Evolutionary conservation across 2,329 filamentous ascomycete species (phyloP), one percentile per base, ranked within the genome.

Genomic region (Acrocalymma vagum): DNA sequence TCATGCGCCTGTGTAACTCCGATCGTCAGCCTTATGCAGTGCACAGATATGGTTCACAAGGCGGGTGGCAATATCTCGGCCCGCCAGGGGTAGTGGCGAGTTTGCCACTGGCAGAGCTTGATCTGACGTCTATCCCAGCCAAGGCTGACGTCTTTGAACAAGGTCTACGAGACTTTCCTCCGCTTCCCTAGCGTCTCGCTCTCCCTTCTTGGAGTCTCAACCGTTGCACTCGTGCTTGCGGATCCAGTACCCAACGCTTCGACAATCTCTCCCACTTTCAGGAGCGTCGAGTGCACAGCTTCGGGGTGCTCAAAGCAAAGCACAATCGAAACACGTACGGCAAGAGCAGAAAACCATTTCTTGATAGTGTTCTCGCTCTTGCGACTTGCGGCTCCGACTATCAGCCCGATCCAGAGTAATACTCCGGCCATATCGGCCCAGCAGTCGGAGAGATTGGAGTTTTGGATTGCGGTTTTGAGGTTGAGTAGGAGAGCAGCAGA

Each of bases 191-290:
- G n/a, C n/a, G 3, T 30, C 42, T 14, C 14, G 21, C 22, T 77
- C 24, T 74, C 71, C 30, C 64, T 31, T 27, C 55, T 42, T 76
- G 77, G 39, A 75, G 63, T 18, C 64, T 48, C 16, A 71, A 57
- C 72, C 75, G 80, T 6, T 69, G 63, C 27, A 73, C 66, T 20
- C 68, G 44, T 9, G 53, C 39, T 10, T 61, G 48, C 4, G 53
- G 55, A 31, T 69, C 64, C n/a, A n/a, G n/a, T n/a, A 3, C 42
- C 18, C 37, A 62, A 43, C 1, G 32, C 44, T 15, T 58, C 51
- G 2, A 63, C 37, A 0, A 71, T 18, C 22, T 58, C 51, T 0
- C 48, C 44, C 63, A 70, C 61, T 11, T 43, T 51, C 22, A 63
- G 28, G 53, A 67, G 34, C 4, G 55, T 65, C 8, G 45, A 33